These are phyloP conservation scores for Pezicula neosporulosa DNA, from an alignment of 2,329 filamentous ascomycete genomes.

Conservation along the genomic window DNA sequence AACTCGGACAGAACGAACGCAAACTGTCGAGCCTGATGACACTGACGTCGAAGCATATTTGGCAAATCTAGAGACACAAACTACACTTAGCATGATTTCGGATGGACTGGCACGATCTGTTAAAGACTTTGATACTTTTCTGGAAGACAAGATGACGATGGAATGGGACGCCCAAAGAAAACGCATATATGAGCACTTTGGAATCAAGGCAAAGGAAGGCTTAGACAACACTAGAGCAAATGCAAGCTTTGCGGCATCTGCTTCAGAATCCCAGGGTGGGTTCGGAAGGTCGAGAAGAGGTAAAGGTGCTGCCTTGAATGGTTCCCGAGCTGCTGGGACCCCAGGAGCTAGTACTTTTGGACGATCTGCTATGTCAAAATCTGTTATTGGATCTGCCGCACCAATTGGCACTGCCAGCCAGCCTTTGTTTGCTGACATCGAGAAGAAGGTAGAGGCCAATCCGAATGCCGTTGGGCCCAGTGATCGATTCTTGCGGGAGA, in stretches of 20 bases:
- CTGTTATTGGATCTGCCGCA: slow-evolving; percentile 80
- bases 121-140: slow-evolving; percentile 86
- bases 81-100: slow-evolving; percentile 84
- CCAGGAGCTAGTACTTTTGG: slow-evolving; percentile 57
- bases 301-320: slow-evolving; percentile 35
- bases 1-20: slow-evolving; percentile 40
- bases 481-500: slow-evolving; percentile 75
- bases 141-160: slow-evolving; percentile 91
- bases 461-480: slow-evolving; percentile 53
- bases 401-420: slow-evolving; percentile 59
- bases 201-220: slow-evolving; percentile 64
- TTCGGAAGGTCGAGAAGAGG: slow-evolving; percentile 59
- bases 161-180: slow-evolving; percentile 95
- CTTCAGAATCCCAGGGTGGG: slow-evolving; percentile 46
- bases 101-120: slow-evolving; percentile 88
- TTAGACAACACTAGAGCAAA: slow-evolving; percentile 8
- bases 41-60: slow-evolving; percentile 77
- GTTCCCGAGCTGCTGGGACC: slow-evolving; percentile 18
- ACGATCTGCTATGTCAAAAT: slow-evolving; percentile 71
- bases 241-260: slow-evolving; percentile 26
- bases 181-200: slow-evolving; percentile 94
- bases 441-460: slow-evolving; percentile 49
- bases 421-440: slow-evolving; percentile 65
- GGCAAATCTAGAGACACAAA: slow-evolving; percentile 82
- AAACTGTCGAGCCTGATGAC: slow-evolving; percentile 39